These are phyloP conservation scores for Lithohypha guttulata DNA, from an alignment of 2,329 filamentous ascomycete genomes.

Conservation along the genomic window DNA sequence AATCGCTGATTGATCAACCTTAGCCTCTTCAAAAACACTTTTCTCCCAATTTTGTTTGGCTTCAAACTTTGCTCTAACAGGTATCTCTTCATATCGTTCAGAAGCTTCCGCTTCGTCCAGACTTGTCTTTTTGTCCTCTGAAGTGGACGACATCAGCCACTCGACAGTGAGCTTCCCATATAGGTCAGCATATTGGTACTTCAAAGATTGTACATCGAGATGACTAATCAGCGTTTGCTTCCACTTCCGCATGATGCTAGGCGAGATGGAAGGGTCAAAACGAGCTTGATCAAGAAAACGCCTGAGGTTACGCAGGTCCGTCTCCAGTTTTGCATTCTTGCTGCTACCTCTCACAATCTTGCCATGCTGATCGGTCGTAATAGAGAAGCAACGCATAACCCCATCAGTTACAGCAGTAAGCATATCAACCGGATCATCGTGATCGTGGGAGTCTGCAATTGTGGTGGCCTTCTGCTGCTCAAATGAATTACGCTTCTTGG, in stretches of 20 bases:
- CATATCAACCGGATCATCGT: slow-evolving; percentile 24
- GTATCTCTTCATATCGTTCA: slow-evolving; percentile 38
- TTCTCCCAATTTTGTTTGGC: slow-evolving; percentile 46
- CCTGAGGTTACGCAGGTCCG: slow-evolving; percentile 32
- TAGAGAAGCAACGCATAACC: slow-evolving; percentile 29
- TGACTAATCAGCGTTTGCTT: slow-evolving; percentile 38
- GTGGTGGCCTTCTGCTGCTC: slow-evolving; percentile 37
- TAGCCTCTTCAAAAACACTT: slow-evolving; percentile 41
- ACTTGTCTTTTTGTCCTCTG: slow-evolving; percentile 12
- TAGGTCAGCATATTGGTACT: slow-evolving; percentile 46
- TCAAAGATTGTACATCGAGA: slow-evolving; percentile 41
- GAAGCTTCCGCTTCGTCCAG: slow-evolving; percentile 24
- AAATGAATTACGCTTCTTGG: slow-evolving; percentile 41
- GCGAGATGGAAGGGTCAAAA: slow-evolving; percentile 44
- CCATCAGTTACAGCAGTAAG: slow-evolving; percentile 30
- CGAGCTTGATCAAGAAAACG: slow-evolving; percentile 44
- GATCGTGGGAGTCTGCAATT: slow-evolving; percentile 25
- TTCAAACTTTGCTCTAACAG: slow-evolving; percentile 43
- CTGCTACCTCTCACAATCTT: slow-evolving; percentile 22
- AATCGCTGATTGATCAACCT: slow-evolving; percentile 39
- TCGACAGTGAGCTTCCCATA: slow-evolving; percentile 47
- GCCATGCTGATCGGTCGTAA: slow-evolving; percentile 28
- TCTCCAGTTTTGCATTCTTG: slow-evolving; percentile 20
- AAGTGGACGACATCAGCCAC: slow-evolving; percentile 36
- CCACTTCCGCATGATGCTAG: slow-evolving; percentile 36